Conservation (phyloP, 345 rosid species). For the Syzygium aqueum region DNA sequence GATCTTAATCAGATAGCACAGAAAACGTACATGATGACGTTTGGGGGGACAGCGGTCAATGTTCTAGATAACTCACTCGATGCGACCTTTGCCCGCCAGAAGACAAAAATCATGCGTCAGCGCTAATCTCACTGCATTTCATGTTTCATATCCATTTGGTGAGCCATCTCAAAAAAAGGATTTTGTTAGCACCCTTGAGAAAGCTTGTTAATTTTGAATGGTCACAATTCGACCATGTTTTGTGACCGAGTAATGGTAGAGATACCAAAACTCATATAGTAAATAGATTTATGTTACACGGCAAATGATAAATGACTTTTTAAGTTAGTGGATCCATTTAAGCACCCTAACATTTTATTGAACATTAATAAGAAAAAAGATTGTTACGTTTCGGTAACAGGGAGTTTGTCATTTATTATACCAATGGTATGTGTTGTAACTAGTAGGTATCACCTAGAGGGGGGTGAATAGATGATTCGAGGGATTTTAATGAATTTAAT, state of each 20-base stretch:
- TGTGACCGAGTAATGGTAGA: neutral
- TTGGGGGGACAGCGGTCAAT: no score
- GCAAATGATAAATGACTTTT: neutral
- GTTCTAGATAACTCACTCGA: no score
- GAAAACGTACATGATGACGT: no score
- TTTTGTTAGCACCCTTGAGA: no score
- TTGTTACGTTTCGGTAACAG: neutral
- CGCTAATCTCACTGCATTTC: neutral
- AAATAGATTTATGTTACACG: neutral
- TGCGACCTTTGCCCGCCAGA: neutral
- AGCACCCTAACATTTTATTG: neutral
- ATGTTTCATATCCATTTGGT: no score
- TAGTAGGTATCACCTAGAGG: no score
- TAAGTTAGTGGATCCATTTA: neutral
- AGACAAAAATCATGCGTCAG: neutral
- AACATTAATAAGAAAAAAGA: neutral
- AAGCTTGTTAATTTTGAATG: neutral
- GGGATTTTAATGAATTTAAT: no score
- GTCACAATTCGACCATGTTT: neutral
- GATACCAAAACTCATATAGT: neutral
- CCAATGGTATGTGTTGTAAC: neutral
- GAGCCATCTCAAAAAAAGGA: no score
- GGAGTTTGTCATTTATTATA: neutral
- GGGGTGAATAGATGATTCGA: no score
- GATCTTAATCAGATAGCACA: no score